phyloP scores from a whole-genome alignment of 257 asterid species.

The Eustoma russellianum region DNA sequence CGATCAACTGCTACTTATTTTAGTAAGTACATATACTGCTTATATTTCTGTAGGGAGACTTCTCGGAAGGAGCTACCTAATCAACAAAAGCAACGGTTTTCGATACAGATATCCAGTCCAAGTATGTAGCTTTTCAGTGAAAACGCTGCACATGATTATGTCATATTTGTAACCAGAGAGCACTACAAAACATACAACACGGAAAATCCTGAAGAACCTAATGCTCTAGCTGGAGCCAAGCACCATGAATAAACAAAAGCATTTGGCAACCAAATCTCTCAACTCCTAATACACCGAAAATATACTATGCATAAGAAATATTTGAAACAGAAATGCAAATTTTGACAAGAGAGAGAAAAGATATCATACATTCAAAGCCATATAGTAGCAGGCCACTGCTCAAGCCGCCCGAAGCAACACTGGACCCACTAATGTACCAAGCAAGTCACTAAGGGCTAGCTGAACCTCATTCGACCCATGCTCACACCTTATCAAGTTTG shows the following conservation, averaged over 20 bases:
- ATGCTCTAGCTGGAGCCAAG: slow-evolving; percentile 23
- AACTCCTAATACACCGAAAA: slow-evolving; percentile 30
- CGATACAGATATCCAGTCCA: too few species aligned
- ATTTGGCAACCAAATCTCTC: slow-evolving; percentile 19
- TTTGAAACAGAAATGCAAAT: slow-evolving; percentile 6
- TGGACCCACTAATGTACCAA: slow-evolving; percentile 76
- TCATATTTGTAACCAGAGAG: background rate
- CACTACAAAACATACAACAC: slow-evolving; percentile 37
- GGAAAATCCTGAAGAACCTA: slow-evolving; percentile 24
- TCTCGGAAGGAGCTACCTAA: too few species aligned
- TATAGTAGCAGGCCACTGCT: slow-evolving; percentile 12
- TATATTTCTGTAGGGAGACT: too few species aligned
- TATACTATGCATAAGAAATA: slow-evolving; percentile 25
- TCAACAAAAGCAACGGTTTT: too few species aligned
- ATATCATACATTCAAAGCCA: slow-evolving; percentile 35
- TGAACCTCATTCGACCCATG: slow-evolving; percentile 96
- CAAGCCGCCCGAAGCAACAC: slow-evolving; percentile 75
- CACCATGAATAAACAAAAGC: slow-evolving; percentile 19
- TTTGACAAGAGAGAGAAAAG: slow-evolving; percentile 11
- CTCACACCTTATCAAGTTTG: slow-evolving; percentile 82
- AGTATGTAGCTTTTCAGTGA: too few species aligned
- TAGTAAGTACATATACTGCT: too few species aligned
- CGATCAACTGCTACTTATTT: too few species aligned
- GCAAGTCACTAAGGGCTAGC: slow-evolving; percentile 76
- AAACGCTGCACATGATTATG: too few species aligned